Conservation (phyloP, 2,329 filamentous ascomycete species). For the Epichloe typhina region DNA sequence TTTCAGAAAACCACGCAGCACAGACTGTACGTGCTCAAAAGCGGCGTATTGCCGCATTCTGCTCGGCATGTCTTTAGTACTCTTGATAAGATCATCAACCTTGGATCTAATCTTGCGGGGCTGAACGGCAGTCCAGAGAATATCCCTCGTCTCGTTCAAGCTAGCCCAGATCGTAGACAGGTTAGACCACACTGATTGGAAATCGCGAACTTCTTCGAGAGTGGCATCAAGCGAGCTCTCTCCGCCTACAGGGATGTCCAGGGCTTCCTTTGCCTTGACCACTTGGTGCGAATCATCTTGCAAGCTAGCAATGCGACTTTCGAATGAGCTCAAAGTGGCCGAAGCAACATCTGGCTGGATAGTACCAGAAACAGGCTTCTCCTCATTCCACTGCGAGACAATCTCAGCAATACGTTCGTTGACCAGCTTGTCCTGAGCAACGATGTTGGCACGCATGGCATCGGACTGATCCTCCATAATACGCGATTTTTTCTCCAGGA, state of each 20-base stretch:
- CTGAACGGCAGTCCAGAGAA: slow-evolving; percentile 88
- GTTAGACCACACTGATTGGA: slow-evolving; percentile 96
- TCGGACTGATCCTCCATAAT: slow-evolving; percentile 95
- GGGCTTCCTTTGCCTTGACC: slow-evolving; percentile 88
- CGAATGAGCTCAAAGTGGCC: slow-evolving; percentile 67
- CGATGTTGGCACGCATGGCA: slow-evolving; percentile 85
- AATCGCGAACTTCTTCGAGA: slow-evolving; percentile 93
- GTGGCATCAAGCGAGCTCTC: slow-evolving; percentile 76
- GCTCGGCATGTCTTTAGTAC: slow-evolving; percentile 98
- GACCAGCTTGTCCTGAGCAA: slow-evolving; percentile 84
- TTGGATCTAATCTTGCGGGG: slow-evolving; percentile 83
- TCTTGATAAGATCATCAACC: slow-evolving; percentile 86
- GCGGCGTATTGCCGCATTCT: slow-evolving; percentile 98
- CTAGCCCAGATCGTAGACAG: slow-evolving; percentile 94
- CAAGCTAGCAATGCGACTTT: slow-evolving; percentile 70
- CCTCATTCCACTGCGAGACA: slow-evolving; percentile 79
- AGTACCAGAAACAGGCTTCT: slow-evolving; percentile 92
- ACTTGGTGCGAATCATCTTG: slow-evolving; percentile 88
- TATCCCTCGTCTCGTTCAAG: slow-evolving; percentile 84
- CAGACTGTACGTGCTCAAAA: slow-evolving; percentile 95
- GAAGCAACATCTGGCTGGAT: slow-evolving; percentile 85
- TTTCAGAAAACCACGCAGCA: slow-evolving; percentile 77
- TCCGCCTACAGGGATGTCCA: slow-evolving; percentile 70
- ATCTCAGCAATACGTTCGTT: slow-evolving; percentile 79
- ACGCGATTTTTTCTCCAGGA: slow-evolving; percentile 82